Base-by-base conservation (phyloP, 1,139 yeast species). In the Saccharomyces hybrid region DNA sequence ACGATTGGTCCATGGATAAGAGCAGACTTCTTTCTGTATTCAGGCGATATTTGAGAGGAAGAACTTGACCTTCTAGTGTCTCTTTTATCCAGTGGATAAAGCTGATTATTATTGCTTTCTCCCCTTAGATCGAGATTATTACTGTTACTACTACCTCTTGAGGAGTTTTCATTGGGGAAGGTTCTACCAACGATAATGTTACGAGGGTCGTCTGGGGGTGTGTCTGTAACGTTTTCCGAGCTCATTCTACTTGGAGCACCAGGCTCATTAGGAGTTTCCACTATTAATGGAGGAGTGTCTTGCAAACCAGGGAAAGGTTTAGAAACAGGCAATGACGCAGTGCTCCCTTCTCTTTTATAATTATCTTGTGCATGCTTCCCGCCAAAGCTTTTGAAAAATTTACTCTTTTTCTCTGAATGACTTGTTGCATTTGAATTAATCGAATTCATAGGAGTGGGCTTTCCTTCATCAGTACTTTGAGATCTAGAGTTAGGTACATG, bases 1-100 rank as follows among this genome's bases (percentile, higher is more conserved):
- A 91, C 68, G 7, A 93, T 82, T 1, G 98, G 98, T 0, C 98
- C 98, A 55, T 79, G 81, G 29, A 83, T 73, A 51, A 91, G 73
- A 0, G 98, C 96, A 5, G 84, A 81, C 53, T 90, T 77, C 65
- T 91, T 91, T 48, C 96, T 75, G 60, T 83, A 86, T 66, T 90
- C 97, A 1, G 84, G 76, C 1, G 83, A 55, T 46, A 48, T 50
- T 16, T 38, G 44, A 9, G 44, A 38, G 46, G 26, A 48, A 29
- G n/a, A 54, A 5, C 29, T 53, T 50, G 16, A 46, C 29, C 32
- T 47, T 48, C 31, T 44, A 31, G 41, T 42, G 5, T 11, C 16
- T 46, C 13, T 28, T 50, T 38, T 34, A 31, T 6, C 28, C 28
- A 26, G 38, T 23, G 23, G 31, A 8, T 2, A 19, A 11, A 27